Evolutionary conservation across 805 yeast genomes (phyloP), one percentile per base, ranked within the genome.

Genomic region (Suhomyces pyralidae): DNA sequence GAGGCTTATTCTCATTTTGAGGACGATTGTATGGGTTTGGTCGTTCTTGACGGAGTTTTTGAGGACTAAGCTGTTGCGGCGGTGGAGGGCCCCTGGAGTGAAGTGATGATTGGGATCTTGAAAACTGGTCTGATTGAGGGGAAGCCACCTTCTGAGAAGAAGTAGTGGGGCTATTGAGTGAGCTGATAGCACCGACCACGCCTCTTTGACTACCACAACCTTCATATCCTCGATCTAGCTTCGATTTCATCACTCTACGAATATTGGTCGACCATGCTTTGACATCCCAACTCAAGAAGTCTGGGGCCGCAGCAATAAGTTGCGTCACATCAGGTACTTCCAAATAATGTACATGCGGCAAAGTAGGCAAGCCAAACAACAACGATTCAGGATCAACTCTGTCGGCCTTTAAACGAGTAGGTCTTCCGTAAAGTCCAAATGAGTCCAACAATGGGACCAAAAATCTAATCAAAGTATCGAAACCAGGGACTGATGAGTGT

Each of bases 191-290:
- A 32, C 88, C 88, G 3, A 75, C 75, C 19, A 84, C 62, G 12
- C 89, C 89, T 51, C 84, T 78, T 14, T 78, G 66, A 28, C 86
- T 81, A n/a, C 93, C 93, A 68, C 90, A 85, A 5, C 96, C 94
- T 20, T 81, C 81, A 64, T 86, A 88, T 7, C 93, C 80, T 52
- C 64, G 62, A 30, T 68, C 73, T 51, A 75, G 60, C 54, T 74
- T 75, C 32, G 65, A 61, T 52, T 63, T 66, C 59, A 75, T 59
- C 24, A 75, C 55, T 2, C 49, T 30, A 50, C 68, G 69, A 30
- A 75, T 61, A 40, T 66, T 66, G 3, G 51, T 55, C 30, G 58
- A 64, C 79, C 79, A 75, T 22, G 61, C 57, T 19, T 66, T 62
- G 19, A 65, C 67, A 55, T 71, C 76, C 79, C 79, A 75, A 32